These are phyloP conservation scores for Marasmius oreades DNA, from an alignment of 1,284 basidiomycete genomes.

Conservation along the genomic window DNA sequence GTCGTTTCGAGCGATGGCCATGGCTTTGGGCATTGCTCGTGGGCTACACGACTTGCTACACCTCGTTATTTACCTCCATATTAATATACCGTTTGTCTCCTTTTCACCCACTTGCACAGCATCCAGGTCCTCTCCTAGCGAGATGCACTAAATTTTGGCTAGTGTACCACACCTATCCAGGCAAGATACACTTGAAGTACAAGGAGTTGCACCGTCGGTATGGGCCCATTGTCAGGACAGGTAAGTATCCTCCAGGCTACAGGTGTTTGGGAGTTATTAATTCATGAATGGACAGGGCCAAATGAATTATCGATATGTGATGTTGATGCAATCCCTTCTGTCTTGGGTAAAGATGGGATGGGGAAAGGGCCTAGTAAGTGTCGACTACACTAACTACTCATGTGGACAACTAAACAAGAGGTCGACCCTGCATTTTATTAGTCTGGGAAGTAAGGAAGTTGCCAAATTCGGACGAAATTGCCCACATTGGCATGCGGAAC, in stretches of 20 bases:
- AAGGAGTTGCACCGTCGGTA: neutral
- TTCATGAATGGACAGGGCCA: neutral
- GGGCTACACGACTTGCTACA: neutral
- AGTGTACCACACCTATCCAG: neutral
- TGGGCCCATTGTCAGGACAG: neutral
- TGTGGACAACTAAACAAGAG: neutral
- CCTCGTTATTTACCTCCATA: neutral
- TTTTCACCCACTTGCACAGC: constrained; percentile 4
- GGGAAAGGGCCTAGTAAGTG: neutral
- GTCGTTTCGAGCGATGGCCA: too few relatives aligned
- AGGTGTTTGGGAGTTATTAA: neutral
- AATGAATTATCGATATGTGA: neutral
- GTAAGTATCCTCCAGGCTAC: neutral
- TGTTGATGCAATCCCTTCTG: neutral
- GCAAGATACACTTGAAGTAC: neutral
- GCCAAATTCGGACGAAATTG: neutral
- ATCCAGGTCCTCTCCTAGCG: constrained; percentile 7
- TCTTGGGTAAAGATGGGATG: neutral
- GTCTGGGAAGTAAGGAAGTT: neutral
- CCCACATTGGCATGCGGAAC: neutral
- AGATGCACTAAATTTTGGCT: constrained; percentile 6
- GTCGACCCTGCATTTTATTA: neutral
- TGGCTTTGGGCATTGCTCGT: neutral
- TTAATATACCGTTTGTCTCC: constrained; percentile 9
- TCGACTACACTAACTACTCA: neutral